phyloP scores from a whole-genome alignment of 495 filamentous ascomycete genomes.

The Penicillium angulare region DNA sequence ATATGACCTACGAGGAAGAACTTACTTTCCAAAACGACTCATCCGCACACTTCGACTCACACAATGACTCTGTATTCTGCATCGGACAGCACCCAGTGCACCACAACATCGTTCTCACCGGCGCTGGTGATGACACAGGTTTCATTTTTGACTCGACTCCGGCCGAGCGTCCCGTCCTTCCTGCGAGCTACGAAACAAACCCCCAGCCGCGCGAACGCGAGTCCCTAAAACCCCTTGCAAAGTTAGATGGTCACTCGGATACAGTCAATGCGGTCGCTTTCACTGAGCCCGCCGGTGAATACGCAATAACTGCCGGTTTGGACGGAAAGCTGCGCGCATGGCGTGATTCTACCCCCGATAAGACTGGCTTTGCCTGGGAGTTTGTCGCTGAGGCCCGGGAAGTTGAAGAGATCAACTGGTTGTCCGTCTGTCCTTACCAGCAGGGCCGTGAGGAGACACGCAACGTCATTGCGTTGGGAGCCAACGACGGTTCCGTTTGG shows the following conservation, averaged over 20 bases:
- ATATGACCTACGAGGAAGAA: constrained; percentile 62
- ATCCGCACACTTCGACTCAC: constrained; percentile 82
- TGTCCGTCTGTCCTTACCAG: constrained; percentile 69
- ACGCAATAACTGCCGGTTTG: constrained; percentile 79
- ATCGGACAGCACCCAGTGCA: constrained; percentile 87
- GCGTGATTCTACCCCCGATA: constrained; percentile 39
- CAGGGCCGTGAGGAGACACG: constrained; percentile 55
- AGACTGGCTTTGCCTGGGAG: constrained; percentile 50
- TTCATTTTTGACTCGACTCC: constrained; percentile 78
- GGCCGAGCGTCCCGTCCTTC: constrained; percentile 62
- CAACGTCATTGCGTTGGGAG: constrained; percentile 87
- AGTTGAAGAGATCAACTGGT: constrained; percentile 93
- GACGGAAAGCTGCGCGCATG: constrained; percentile 71
- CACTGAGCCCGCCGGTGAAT: constrained; percentile 78
- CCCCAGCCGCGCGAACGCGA: constrained; percentile 57
- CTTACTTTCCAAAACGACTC: constrained; percentile 86
- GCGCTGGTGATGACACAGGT: constrained; percentile 78
- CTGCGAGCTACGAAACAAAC: constrained; percentile 69
- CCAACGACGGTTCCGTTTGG: constrained; percentile 93
- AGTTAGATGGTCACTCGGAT: constrained; percentile 84
- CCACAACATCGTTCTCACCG: constrained; percentile 78
- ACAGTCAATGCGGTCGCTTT: constrained; percentile 84
- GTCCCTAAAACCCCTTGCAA: constrained; percentile 60
- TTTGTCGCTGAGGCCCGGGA: constrained; percentile 74
- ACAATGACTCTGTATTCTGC: constrained; percentile 86